Base-by-base conservation (phyloP, 208 protist species). In the Wallacemonas sp. region DNA sequence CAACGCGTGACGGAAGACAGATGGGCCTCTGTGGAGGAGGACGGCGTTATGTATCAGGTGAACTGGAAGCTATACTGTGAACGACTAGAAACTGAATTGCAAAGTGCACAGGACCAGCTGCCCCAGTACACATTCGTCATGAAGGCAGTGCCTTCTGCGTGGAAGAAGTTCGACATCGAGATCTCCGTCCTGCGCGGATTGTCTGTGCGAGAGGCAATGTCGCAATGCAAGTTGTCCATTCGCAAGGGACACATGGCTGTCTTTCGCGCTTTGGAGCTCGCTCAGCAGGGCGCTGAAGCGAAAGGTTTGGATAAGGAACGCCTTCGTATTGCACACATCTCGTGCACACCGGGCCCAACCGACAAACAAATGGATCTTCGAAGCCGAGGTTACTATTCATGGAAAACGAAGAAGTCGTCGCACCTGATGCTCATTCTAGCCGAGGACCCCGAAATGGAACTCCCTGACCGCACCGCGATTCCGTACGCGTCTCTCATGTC, bases 21-120 rank as follows among this genome's bases (percentile, higher is more conserved):
- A 5, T 96, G 85, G 76, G 81, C 88, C 2, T 68, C 88, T 15
- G 91, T 96, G 33, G 91, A 96, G 64, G 91, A 96, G 61, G 91
- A 94, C 1, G 88, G 88, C 45, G 44, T 75, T 17, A 89, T 93
- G 84, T 82, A 92, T 58, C 82, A 86, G 47, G 79, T 96, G 17
- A 94, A 96, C 63, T 96, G 91, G 88, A 86, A 88, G 64, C 63
- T 96, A 63, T 96, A 96, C 75, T 88, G 88, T 62, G 86, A 96
- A 62, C 77, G 91, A 17, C 61, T 96, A 4, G 82, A 96, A 61
- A 91, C 86, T 26, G 91, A 96, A 62, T 82, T 96, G 54, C 77
- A 86, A 59, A 84, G 72, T 30, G 78, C 86, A 36, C 82, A 90
- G 59, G 87, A 96, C 41, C 74, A 80, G 58, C 67, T 96, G 58